Evolutionary conservation across 306 rosid genomes (phyloP), one percentile per base, ranked within the genome.

Genomic region (Cucumis hystrix): DNA sequence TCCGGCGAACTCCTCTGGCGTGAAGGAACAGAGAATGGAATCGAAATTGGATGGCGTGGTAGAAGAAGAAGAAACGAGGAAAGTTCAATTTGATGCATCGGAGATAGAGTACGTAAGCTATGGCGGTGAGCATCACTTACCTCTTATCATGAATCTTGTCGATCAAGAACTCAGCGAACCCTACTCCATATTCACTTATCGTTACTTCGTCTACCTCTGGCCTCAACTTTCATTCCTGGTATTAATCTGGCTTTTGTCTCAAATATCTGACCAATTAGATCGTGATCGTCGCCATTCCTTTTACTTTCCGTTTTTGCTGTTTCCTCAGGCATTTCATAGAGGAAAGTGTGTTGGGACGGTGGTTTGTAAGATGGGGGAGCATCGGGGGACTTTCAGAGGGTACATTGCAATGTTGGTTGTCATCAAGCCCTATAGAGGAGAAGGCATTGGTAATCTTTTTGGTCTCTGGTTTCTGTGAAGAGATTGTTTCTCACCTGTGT

Each of bases 351-450:
- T 95, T 68, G 98, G 98, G 28, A 95, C 98, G 51, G 97, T 95
- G 79, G 97, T 95, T 17, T 95, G 98, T 86, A 95, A 95, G 81
- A 95, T 90, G 97, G 97, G 98, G 13, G 97, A 95, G 79, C 97
- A 95, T 79, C 91, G 98, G 21, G 89, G 80, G 78, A 80, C 90
- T 47, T 91, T 86, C 86, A 90, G 99, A 86, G 99, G 99, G 0
- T 95, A 95, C 82, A 95, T 95, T 80, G 99, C 97, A 7, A 95
- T 95, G 99, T 79, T 95, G 43, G 99, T 92, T 75, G 97, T 95
- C 18, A 88, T 95, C 83, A 92, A 92, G 57, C 89, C 98, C 68
- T 92, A 88, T 25, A 87, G 98, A 86, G 97, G 98, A 69, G 89
- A 23, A 83, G 99, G 99, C 86, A 91, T 95, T 76, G 97, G 97